A percentile compares a stretch with the other conserved stretches of the same genome.
phyloP scores from a whole-genome alignment of 345 rosid genomes.

The Kandelia obovata region DNA sequence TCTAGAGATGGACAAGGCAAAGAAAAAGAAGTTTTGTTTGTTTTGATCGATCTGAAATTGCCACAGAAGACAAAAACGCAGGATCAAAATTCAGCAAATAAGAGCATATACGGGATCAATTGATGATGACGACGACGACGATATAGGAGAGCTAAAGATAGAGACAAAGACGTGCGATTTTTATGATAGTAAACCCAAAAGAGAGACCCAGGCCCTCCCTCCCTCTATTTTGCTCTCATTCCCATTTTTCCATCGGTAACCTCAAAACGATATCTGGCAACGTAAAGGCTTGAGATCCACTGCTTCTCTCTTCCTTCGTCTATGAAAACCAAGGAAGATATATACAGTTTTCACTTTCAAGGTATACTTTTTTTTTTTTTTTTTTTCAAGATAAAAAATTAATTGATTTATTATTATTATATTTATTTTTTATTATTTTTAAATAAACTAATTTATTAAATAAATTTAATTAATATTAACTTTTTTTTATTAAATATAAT shows the following conservation, averaged over 20 bases:
- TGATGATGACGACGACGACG: neutral
- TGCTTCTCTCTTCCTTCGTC: constrained; percentile 17
- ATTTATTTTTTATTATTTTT: no score
- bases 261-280: constrained; percentile 29
- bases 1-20: constrained; percentile 3
- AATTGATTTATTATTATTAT: no score
- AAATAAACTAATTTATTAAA: no score
- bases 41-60: constrained; percentile 34
- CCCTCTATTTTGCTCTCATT: neutral
- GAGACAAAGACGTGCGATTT: constrained; percentile 28
- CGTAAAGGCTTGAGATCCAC: constrained; percentile 34
- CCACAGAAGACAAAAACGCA: constrained; percentile 44
- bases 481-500: no score
- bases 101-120: constrained; percentile 33
- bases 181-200: neutral
- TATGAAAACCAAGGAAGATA: constrained; percentile 3
- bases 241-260: constrained; percentile 5
- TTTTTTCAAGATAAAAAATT: no score
- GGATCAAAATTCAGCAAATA: constrained; percentile 23
- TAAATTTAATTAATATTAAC: no score
- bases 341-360: constrained; percentile 1
- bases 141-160: constrained; percentile 9
- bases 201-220: neutral
- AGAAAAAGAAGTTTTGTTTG: constrained; percentile 28
- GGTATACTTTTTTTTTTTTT: constrained; percentile 20